Conservation (phyloP, 2,329 filamentous ascomycete species). For the Elsinoe batatas region DNA sequence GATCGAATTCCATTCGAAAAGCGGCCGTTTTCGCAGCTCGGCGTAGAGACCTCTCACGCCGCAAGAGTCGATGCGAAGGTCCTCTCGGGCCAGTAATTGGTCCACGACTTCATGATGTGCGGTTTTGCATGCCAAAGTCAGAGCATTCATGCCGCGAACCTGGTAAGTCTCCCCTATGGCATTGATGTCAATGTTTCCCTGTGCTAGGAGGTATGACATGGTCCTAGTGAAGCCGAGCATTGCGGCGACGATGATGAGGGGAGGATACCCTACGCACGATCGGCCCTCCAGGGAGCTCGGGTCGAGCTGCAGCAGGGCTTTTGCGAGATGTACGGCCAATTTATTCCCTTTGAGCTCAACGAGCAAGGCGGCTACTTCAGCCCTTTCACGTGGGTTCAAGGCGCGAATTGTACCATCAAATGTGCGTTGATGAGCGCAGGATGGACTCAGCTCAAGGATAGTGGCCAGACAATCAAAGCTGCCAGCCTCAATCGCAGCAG, state of each 20-base stretch:
- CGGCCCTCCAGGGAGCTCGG: no score
- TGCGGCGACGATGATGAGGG: no score
- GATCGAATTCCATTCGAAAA: background rate
- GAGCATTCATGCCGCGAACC: background rate
- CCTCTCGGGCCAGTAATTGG: background rate
- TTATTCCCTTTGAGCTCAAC: no score
- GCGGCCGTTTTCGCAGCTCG: background rate
- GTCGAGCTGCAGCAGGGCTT: no score
- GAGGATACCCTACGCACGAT: no score
- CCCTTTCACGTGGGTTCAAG: background rate
- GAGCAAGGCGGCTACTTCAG: no score
- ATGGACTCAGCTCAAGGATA: background rate
- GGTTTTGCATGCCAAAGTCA: background rate
- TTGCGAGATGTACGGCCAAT: no score
- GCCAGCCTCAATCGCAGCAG: background rate
- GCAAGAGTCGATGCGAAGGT: background rate
- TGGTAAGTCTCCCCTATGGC: no score
- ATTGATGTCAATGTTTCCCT: no score
- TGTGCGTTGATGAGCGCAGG: background rate
- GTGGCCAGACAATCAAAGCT: background rate
- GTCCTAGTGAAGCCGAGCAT: no score
- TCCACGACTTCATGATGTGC: background rate
- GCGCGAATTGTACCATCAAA: background rate
- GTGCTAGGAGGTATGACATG: no score
- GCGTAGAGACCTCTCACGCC: background rate